Percentiles rank a stretch among this genome's conserved stretches.
phyloP scores from a whole-genome alignment of 2,329 filamentous ascomycete genomes.

The Didymella exigua region DNA sequence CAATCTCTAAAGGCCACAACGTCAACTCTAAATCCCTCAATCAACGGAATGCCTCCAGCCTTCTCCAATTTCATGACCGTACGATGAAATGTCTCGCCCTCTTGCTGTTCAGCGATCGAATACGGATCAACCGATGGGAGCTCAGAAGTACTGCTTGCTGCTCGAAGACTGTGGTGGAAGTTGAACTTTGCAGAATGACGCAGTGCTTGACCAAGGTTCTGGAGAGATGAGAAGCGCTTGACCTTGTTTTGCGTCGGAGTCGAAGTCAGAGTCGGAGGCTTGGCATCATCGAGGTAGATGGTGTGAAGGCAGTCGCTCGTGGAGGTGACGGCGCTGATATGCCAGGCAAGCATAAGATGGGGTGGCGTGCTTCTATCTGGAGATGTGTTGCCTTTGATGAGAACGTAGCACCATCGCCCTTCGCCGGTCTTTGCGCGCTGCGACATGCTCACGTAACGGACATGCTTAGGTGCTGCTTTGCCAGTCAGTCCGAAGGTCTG shows the following conservation, averaged over 20 bases:
- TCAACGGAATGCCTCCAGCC: constrained; percentile 26
- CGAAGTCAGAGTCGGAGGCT: neutral
- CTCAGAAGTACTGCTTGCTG: constrained; percentile 11
- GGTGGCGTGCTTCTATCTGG: neutral
- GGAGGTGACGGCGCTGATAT: constrained; percentile 13
- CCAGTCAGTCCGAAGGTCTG: neutral
- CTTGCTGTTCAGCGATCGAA: neutral
- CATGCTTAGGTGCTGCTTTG: neutral
- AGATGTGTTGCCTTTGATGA: constrained; percentile 11
- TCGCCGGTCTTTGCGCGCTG: constrained; percentile 17
- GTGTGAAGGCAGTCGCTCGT: constrained; percentile 19
- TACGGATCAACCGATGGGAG: neutral
- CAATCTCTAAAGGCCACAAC: constrained; percentile 20
- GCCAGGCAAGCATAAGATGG: constrained; percentile 23
- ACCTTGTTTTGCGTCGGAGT: neutral
- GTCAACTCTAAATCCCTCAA: constrained; percentile 32
- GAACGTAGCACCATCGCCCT: constrained; percentile 25
- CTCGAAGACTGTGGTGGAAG: constrained; percentile 9
- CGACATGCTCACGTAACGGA: neutral
- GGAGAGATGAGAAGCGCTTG: constrained; percentile 16
- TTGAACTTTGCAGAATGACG: neutral
- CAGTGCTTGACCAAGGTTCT: constrained; percentile 4
- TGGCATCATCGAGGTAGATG: constrained; percentile 5
- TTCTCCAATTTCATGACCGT: constrained; percentile 26
- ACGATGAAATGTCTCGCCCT: constrained; percentile 18